Evolutionary conservation across 176 grass and related monocot genomes (phyloP), one percentile per base, ranked within the genome.

Genomic region (Metroxylon sagu): DNA sequence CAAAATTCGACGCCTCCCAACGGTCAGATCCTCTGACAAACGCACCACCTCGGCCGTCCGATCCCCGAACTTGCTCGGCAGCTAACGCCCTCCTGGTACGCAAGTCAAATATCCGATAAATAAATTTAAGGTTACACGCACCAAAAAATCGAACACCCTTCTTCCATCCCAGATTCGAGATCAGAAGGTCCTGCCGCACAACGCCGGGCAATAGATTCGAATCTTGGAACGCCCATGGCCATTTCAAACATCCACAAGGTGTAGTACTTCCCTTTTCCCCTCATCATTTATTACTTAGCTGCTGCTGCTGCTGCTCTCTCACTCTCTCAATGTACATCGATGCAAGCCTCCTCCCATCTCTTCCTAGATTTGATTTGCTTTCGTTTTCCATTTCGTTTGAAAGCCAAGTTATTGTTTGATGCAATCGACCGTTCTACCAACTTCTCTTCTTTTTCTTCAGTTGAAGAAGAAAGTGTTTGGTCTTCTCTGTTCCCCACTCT

Each of bases 141-240:
- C 85, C 61, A 53, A 4, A 55, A 57, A 66, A 31, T 60, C 71
- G 39, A 74, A 62, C 76, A 14, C 69, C 70, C 64, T 57, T 49
- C 64, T 69, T 68, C 23, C 64, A 52, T 59, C 61, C 52, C 48
- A 29, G 58, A 48, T 73, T 69, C 80, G 48, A 62, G 52, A 56
- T 54, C 77, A 81, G 80, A 84, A 73, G 59, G n/a, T 64, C 49
- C 31, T 83, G 79, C 77, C 76, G 76, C 71, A 57, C 35, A 30
- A 43, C 1, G 31, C 28, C n/a, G 50, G 62, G 63, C 54, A 67
- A 50, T 69, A 70, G 67, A 49, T 64, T 14, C 50, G 56, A 66
- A 79, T 57, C 30, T 29, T 65, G 6, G 77, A 67, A 52, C 29
- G 51, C 53, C 51, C 14, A 6, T 43, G 53, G 68, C 69, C 50